Conservation (phyloP, 306 rosid species). For the Elaeagnus macrophylla region DNA sequence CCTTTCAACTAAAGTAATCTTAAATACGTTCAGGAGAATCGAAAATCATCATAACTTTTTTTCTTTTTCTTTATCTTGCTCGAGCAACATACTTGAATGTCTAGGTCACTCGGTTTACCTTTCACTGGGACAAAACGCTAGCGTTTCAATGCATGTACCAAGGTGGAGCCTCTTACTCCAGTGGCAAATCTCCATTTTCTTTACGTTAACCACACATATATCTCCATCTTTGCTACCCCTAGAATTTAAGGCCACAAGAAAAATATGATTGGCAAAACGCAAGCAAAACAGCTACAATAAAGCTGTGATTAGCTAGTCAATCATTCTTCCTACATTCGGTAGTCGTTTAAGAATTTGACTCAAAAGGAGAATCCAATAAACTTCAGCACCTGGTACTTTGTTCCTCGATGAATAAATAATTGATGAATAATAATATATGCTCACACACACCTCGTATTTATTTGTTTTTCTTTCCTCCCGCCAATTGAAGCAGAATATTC, state of each 20-base stretch:
- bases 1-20: neutral
- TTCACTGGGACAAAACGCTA: slow-evolving; percentile 84
- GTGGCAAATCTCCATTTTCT: slow-evolving; percentile 84
- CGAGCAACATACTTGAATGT: neutral
- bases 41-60: too few species aligned
- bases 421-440: too few species aligned
- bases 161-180: slow-evolving; percentile 80
- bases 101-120: slow-evolving; percentile 34
- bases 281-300: neutral
- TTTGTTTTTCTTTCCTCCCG: too few species aligned
- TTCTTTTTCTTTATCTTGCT: too few species aligned
- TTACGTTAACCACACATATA: slow-evolving; percentile 69
- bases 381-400: too few species aligned
- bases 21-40: neutral
- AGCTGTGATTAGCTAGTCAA: too few species aligned
- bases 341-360: too few species aligned
- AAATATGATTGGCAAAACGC: neutral
- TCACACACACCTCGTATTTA: too few species aligned
- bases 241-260: slow-evolving; percentile 7
- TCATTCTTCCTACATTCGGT: too few species aligned
- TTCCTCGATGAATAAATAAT: too few species aligned
- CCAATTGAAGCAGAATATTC: too few species aligned
- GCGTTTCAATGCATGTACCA: slow-evolving; percentile 62
- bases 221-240: slow-evolving; percentile 98
- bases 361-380: too few species aligned